Evolutionary conservation across 106 monocot genomes (phyloP), one percentile per base, ranked within the genome.

Genomic region (Allium sativum): DNA sequence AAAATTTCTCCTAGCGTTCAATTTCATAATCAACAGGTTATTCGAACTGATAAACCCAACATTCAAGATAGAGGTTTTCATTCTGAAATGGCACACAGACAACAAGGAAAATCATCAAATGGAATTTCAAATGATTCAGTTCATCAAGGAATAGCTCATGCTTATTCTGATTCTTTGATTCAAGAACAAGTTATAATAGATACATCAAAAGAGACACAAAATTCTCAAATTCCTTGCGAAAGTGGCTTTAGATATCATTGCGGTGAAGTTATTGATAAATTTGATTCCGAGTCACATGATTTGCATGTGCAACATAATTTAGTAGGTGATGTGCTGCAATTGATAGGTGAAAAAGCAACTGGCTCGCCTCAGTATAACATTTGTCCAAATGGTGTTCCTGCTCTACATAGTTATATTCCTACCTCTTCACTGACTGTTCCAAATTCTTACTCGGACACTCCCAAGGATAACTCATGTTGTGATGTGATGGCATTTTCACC

Each of bases 121-220:
- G 63, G 53, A 45, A 17, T 73, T 40, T 74, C 73, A 12, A 70
- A 80, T 61, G 82, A 73, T 57, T 70, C 69, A 48, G 6, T 22
- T 57, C 62, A 65, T 42, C 77, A 66, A 66, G 72, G 63, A 15
- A 65, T 89, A 53, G 71, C 78, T 59, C 85, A 86, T 81, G 85
- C 78, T 40, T 79, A 73, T 64, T 87, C 90, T 68, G 86, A 95
- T 66, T 55, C 90, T 53, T 18, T 78, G 57, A 59, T 90, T 66
- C 80, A 74, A 65, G 78, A 77, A 3, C 44, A 66, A 11, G 19
- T 31, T 52, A 68, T 53, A 16, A 71, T 22, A 21, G 44, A 52
- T 56, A 58, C 62, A 9, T n/a, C 64, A 40, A 65, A 7, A 60
- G 70, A 76, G 68, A 21, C 22, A 40, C 21, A 40, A 12, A 11